Evolutionary conservation across 73 alveolate genomes (phyloP), one percentile per base, ranked within the genome.

Genomic region (Halteria grandinella): DNA sequence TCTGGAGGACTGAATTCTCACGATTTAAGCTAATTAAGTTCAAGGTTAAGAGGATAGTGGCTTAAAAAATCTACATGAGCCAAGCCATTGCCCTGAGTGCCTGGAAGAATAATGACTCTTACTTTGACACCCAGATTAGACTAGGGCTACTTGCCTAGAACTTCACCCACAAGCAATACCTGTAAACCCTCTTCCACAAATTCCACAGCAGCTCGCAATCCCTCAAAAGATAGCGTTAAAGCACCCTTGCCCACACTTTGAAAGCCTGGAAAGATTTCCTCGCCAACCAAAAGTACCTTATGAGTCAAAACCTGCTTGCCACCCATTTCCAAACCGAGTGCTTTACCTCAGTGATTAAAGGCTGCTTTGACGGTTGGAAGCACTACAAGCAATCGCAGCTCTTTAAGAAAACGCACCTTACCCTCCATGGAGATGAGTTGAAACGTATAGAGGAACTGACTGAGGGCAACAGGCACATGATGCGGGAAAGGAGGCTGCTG

Each of bases 251-350:
- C 43, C 66, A 62, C n/a, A 18, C 45, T 18, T 24, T 58, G 43
- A 75, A 75, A 29, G 69, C 58, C 10, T 75, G 87, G 87, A 36
- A 59, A 40, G 87, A 75, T 44, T 23, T 40, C 21, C 14, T 57
- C 20, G 17, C 34, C 27, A 34, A 41, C 27, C 12, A 75, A 31
- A 75, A 43, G 58, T 41, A 55, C 43, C 12, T 75, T 8, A 39
- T 69, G 69, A 50, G 36, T 14, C 3, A 54, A 44, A 47, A 41
- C 15, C 23, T 75, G 34, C 29, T 4, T 1, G 87, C 59, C 7
- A 3, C 59, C 21, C 37, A 45, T 7, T 43, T 41, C 54, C 43
- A 18, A 37, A 25, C 31, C 1, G 23, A 39, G 27, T 28, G 55
- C 28, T 36, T 24, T 27, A 21, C 31, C 3, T 14, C 70, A 25